Evolutionary conservation across 2,329 filamentous ascomycete species (phyloP), one percentile per base, ranked within the genome.

Genomic region (Calonectria hongkongensis): DNA sequence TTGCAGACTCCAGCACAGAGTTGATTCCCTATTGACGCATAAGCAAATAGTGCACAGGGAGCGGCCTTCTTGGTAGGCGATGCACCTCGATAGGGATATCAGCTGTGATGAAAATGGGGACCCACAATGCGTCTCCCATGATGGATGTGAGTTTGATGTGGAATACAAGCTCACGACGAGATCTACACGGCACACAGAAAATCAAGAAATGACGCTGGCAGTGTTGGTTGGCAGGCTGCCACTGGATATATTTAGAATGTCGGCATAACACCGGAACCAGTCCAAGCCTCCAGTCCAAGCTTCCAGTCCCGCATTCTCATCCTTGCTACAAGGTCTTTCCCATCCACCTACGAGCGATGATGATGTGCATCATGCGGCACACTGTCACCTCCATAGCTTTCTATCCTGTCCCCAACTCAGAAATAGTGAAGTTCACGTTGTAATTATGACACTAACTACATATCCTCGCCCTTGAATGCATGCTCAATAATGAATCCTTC

Each of bases 61-160:
- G n/a, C 4, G 8, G 21, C 21, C 47, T 62, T 15, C 18, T 25
- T 36, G 50, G 30, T 21, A 13, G 30, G 51, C 2, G 13, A 36
- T 9, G 41, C 39, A 60, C 65, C 51, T 68, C 51, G n/a, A 68
- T 33, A 4, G 65, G 30, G 7, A 68, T 9, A 16, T 68, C 41
- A 28, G 65, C 65, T 50, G 51, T 68, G 16, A 68, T 51, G 8
- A 68, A 68, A 62, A 68, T 68, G n/a, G 66, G n/a, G 39, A 27
- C 39, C 51, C 28, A 62, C 2, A 18, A 39, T 62, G 66, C 28
- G 51, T 68, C 41, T 10, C 51, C 28, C 51, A 48, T 68, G 36
- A 50, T 65, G 12, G 15, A 51, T 30, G 5, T 45, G 5, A 16
- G 15, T 2, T 28, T 25, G 41, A 45, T 18, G 41, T 7, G 41